Percentiles rank a stretch among this genome's conserved stretches.
Conservation (phyloP, 2,329 filamentous ascomycete genomes). For the Hortaea werneckii region DNA sequence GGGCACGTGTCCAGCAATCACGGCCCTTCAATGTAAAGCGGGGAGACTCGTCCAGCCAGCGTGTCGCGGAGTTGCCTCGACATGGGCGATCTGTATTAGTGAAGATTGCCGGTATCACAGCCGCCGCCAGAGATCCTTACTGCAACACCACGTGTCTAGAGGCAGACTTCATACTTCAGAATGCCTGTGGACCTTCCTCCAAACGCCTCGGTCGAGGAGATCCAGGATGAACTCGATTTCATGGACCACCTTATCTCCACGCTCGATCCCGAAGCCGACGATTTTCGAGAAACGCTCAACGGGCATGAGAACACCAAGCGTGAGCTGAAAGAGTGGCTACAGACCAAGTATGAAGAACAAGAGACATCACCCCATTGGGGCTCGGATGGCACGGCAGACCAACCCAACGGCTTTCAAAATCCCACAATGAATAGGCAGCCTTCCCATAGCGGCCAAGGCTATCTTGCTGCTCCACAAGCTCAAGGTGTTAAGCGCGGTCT, state of each 20-base stretch:
- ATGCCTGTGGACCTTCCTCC: background rate
- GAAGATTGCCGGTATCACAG: background rate
- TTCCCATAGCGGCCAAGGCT: constrained; percentile 3
- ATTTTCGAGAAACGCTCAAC: constrained; percentile 15
- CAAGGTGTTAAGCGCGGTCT: constrained; percentile 13
- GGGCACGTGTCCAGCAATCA: too few species aligned
- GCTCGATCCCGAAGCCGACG: constrained; percentile 22
- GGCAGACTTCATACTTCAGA: background rate
- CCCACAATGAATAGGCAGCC: constrained; percentile 11
- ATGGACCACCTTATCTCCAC: constrained; percentile 20
- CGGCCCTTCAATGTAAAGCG: too few species aligned
- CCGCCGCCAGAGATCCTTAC: background rate
- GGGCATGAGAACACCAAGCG: constrained; percentile 14
- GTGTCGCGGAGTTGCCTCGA: too few species aligned
- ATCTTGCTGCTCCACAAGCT: background rate
- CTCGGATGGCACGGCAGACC: constrained; percentile 9
- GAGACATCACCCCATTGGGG: background rate
- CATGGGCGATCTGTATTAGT: too few species aligned
- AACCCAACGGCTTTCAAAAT: constrained; percentile 8
- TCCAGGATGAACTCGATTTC: constrained; percentile 27
- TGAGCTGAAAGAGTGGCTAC: constrained; percentile 13
- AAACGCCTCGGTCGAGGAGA: constrained; percentile 7
- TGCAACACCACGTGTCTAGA: background rate
- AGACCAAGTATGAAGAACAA: background rate
- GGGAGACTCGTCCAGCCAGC: too few species aligned